Base-by-base conservation (phyloP, 2,329 filamentous ascomycete species). In the Pseudogymnoascus sp. region DNA sequence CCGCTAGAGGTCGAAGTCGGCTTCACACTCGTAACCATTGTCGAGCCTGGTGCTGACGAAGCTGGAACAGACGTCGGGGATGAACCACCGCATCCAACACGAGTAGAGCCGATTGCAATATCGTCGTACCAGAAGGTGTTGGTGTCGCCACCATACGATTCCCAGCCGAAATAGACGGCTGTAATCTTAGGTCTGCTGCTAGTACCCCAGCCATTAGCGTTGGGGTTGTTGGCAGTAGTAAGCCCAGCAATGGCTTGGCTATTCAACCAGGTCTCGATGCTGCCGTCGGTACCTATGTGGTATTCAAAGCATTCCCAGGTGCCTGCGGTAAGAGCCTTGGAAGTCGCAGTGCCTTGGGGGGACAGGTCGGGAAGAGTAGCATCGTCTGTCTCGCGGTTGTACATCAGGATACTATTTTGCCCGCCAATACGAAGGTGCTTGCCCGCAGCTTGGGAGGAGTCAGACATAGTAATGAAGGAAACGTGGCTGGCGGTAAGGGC, bases 61-160 rank as follows among this genome's bases (percentile, higher is more conserved):
- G 45, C 45, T 11, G 45, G 14, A 14, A 4, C 23, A 18, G 61
- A 55, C 9, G 62, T 35, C 28, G 59, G n/a, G n/a, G 59, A 61
- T 25, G 59, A 14, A 16, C 25, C 45, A 58, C 23, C 43, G 59
- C 83, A 85, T 35, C 82, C 82, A 66, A 83, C 75, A 35, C 81
- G 75, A 16, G 70, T 78, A 43, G 76, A 76, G 67, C 74, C 74
- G 58, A 86, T 71, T 5, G 73, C 77, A 66, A 86, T 78, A 68
- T 87, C 83, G 66, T 87, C 84, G 65, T 85, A 86, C 83, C 83
- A 86, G 67, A 86, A 81, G 1, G 84, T 87, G 71, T 86, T 86
- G 2, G 76, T 73, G 64, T 83, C 83, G 0, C 82, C 82, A 8
- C 83, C 81, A 66, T 87, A 87, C 4, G 79, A 82, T 76, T 87